These are phyloP conservation scores for Holtermannia corniformis DNA, from an alignment of 768 basidiomycete species.

Conservation along the genomic window DNA sequence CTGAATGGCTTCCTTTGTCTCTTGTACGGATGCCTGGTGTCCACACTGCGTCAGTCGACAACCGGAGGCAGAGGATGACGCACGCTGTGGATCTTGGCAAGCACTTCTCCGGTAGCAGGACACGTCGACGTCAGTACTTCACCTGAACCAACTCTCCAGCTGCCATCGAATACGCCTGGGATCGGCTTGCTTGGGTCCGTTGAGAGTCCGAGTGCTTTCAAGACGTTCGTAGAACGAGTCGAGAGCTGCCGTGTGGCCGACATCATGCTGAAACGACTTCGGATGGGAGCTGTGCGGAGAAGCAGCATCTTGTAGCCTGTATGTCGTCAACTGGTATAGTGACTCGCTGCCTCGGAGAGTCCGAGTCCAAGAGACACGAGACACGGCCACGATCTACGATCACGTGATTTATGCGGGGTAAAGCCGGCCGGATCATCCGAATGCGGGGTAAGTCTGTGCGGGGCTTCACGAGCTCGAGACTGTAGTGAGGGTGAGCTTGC, in stretches of 20 bases:
- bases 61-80: conserved; percentile 31
- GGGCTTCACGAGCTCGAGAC: no score
- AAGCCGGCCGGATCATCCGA: no score
- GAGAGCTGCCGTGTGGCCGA: conserved; percentile 8
- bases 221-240: conserved; percentile 17
- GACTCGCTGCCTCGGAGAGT: no score
- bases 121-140: conserved; percentile 44
- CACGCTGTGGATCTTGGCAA: conserved; percentile 66
- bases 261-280: not conserved
- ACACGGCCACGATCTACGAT: no score
- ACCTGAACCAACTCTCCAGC: conserved; percentile 28
- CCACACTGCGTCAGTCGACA: conserved; percentile 9
- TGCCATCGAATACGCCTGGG: conserved; percentile 31
- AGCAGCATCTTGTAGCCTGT: not conserved
- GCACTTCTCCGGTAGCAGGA: conserved; percentile 75
- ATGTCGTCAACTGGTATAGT: no score
- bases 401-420: no score
- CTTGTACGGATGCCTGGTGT: conserved; percentile 57
- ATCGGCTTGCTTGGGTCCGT: conserved; percentile 14
- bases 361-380: no score
- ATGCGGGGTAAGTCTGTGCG: no score
- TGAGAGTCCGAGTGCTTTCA: conserved; percentile 27
- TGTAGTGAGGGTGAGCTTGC: no score
- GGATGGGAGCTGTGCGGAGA: not conserved
- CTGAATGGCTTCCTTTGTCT: conserved; percentile 59